Evolutionary conservation across 164 flowering plant species (phyloP).

Genomic region (Warburgia ugandensis): DNA sequence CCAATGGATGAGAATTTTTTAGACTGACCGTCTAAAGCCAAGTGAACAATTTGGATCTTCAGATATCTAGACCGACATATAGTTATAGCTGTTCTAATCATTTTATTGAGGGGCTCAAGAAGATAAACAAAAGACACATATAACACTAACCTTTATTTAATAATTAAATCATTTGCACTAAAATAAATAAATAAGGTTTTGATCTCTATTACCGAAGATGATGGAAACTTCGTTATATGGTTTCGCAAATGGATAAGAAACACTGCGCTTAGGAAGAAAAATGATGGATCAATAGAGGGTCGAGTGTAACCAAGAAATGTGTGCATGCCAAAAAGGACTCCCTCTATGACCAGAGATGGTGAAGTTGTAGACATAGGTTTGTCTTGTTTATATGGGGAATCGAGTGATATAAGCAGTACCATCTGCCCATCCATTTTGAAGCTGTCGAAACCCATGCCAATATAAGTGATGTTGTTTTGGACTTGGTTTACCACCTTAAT

Average conservation of each 20-base stretch:
- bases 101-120: too few relatives aligned
- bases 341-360: constrained; percentile 56
- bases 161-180: too few relatives aligned
- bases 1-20: too few relatives aligned
- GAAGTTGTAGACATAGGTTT: constrained; percentile 51
- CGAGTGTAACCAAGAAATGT: constrained; percentile 55
- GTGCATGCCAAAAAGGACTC: constrained; percentile 53
- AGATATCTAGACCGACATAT: too few relatives aligned
- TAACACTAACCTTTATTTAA: too few relatives aligned
- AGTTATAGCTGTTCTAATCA: too few relatives aligned
- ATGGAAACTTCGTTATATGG: constrained; percentile 61
- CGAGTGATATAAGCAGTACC: constrained; percentile 63
- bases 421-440: constrained; percentile 55
- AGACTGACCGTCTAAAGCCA: too few relatives aligned
- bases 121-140: too few relatives aligned
- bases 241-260: constrained; percentile 43
- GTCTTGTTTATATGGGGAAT: constrained; percentile 63
- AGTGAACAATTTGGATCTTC: too few relatives aligned
- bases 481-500: constrained; percentile 59
- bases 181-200: background rate
- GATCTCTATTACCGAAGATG: constrained; percentile 36
- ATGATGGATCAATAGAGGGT: constrained; percentile 60
- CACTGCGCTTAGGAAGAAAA: constrained; percentile 46
- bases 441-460: constrained; percentile 69
- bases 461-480: constrained; percentile 34